Percentiles rank a stretch among this genome's conserved stretches.
phyloP scores from a whole-genome alignment of 2,329 filamentous ascomycete species.

The Mycocentrospora acerina region DNA sequence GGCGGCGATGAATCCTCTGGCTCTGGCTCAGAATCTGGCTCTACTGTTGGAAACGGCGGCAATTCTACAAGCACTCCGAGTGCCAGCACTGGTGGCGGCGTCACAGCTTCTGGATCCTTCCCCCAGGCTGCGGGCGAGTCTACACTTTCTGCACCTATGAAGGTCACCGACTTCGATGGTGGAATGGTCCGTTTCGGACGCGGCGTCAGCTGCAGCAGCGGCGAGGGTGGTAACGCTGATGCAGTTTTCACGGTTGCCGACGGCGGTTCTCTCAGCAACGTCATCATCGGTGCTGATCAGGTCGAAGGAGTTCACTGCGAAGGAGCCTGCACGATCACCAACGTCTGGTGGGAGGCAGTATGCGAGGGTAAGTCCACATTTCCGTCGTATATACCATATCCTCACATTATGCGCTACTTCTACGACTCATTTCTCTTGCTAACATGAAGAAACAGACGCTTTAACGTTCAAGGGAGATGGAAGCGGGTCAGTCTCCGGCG shows the following conservation, averaged over 20 bases:
- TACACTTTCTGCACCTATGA: slow-evolving; percentile 18
- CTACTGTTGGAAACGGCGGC: slow-evolving; percentile 4
- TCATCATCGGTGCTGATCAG: slow-evolving; percentile 54
- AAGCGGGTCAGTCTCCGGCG: slow-evolving; percentile 39
- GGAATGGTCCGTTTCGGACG: slow-evolving; percentile 24
- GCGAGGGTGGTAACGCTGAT: slow-evolving; percentile 45
- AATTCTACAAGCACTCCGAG: slow-evolving; percentile 6
- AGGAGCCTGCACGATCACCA: slow-evolving; percentile 47
- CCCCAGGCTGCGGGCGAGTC: slow-evolving; percentile 21
- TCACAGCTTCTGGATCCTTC: slow-evolving; percentile 18
- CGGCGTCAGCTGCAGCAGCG: slow-evolving; percentile 35
- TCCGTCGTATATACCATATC: too few relatives aligned
- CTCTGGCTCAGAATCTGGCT: background rate
- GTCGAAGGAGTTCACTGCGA: slow-evolving; percentile 55
- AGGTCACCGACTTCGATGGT: slow-evolving; percentile 25
- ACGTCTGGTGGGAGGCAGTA: slow-evolving; percentile 42
- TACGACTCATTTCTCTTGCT: too few relatives aligned
- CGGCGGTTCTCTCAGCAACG: slow-evolving; percentile 52
- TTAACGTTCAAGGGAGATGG: slow-evolving; percentile 30
- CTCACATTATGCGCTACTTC: too few relatives aligned
- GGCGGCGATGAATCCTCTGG: slow-evolving; percentile 1
- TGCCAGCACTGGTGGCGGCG: slow-evolving; percentile 6
- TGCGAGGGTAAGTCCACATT: too few relatives aligned
- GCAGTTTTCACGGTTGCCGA: slow-evolving; percentile 53
- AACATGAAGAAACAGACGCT: too few relatives aligned